Base-by-base conservation (phyloP, 371 early-diverging fungal genomes). In the Nematocida minor region DNA sequence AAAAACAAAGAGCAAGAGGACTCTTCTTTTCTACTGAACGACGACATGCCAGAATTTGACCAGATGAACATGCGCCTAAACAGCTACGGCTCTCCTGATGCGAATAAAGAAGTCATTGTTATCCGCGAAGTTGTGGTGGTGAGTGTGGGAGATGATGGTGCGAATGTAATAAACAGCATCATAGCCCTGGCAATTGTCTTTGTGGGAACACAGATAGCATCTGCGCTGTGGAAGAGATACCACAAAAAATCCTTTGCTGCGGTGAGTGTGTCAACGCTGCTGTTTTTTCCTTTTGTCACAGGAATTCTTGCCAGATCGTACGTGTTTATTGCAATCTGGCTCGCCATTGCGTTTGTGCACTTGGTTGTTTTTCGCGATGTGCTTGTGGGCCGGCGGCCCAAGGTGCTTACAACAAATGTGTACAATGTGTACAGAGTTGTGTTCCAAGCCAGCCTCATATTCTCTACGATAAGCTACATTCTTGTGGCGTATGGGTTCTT, bases 161-260 rank as follows among this genome's bases (percentile, higher is more conserved):
- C 42, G 6, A 29, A 6, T 9, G 46, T 55, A 7, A 4, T 67
- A 31, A 67, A 34, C 57, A 54, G 69, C 47, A 4, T 68, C 7
- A 51, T 66, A 31, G 69, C 69, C 14, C 62, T 67, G 18, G 49
- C 29, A 16, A 79, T 67, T 49, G 68, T 79, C 20, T 66, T 79
- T 66, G 79, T 79, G 25, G 69, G 55, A 1, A 67, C 83, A 29
- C 85, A 83, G 16, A 80, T 74, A 3, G 22, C 81, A 27, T 63
- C 83, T 46, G 27, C 60, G 0, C 34, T 81, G n/a, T 69, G 84
- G 79, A 83, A 83, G 60, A 70, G 67, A 42, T 27, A 66, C 32
- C 64, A 79, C 62, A 70, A 31, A 44, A 62, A 48, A 42, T 55
- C 71, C 14, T 81, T 80, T 64, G 57, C 78, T 32, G 46, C 62